Evolutionary conservation across 1,139 yeast species (phyloP), one percentile per base, ranked within the genome.

Genomic region (Candida mesenterica): DNA sequence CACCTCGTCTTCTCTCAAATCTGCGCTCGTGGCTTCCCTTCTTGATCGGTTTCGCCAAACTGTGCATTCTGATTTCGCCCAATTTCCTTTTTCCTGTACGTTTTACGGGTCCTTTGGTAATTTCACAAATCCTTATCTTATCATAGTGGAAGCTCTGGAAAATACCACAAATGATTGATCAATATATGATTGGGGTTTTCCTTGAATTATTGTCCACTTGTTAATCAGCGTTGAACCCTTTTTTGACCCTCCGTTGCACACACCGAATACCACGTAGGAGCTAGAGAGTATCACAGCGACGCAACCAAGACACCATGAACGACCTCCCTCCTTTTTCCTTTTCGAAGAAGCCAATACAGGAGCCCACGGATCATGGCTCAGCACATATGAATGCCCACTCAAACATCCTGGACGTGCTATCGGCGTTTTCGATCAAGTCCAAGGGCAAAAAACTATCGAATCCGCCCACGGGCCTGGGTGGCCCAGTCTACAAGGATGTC

Each of bases 301-400:
- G n/a, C n/a, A n/a, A n/a, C n/a, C n/a, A n/a, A n/a, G n/a, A n/a
- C n/a, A 26, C 14, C 15, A 24, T 27, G 25, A 29, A 19, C 24
- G 50, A 47, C 24, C 51, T 61, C 17, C 62, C 65, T 4, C 60
- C 68, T 5, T 67, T 68, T 47, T 63, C 71, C 13, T 68, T 68
- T 40, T 45, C 55, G 31, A 68, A 68, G 42, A 62, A 59, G 39
- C 72, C 73, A 8, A 60, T 67, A 19, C 35, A 30, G 7, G 24
- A 24, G 3, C 17, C 28, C 55, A 52, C 24, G 48, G 45, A 33
- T 42, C 44, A 26, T 35, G 31, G 12, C 28, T 19, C 38, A 22
- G 24, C 23, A 12, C 30, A 19, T 32, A 37, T 42, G 24, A 42
- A 44, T 29, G 46, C 45, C 8, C 62, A 58, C 28, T 59, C 66